These are phyloP conservation scores for Zygosaccharomyces lentus DNA, from an alignment of 805 yeast genomes.

Conservation along the genomic window DNA sequence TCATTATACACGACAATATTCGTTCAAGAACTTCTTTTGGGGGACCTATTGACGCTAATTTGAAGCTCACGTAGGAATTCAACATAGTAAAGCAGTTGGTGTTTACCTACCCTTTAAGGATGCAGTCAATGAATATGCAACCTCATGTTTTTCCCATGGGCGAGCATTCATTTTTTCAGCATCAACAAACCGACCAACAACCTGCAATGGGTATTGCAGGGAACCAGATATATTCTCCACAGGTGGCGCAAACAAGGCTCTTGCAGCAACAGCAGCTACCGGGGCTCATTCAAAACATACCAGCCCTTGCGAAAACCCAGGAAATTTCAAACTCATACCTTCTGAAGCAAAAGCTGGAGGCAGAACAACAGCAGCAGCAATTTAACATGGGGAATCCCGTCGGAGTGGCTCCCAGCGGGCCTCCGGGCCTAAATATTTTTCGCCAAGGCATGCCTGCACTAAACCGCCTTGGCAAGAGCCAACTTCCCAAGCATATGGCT, in stretches of 20 bases:
- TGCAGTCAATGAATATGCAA: conserved; percentile 31
- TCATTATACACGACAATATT: not conserved
- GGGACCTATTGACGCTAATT: not conserved
- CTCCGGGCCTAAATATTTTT: conserved; percentile 29
- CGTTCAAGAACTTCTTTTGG: not conserved
- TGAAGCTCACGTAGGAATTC: not conserved
- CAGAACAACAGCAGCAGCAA: conserved; percentile 22
- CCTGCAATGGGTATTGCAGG: conserved; percentile 26
- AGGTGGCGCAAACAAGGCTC: conserved; percentile 24
- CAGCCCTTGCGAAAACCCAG: conserved; percentile 15
- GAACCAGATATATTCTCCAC: conserved; percentile 31
- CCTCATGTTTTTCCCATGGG: conserved; percentile 29
- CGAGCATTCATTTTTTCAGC: conserved; percentile 28
- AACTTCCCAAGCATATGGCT: conserved; percentile 15
- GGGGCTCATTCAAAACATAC: conserved; percentile 15
- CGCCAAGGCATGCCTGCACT: conserved; percentile 24
- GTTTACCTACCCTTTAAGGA: not conserved
- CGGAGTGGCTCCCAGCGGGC: conserved; percentile 16
- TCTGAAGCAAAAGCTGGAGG: conserved; percentile 30
- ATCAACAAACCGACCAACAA: conserved; percentile 25
- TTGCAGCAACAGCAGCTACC: conserved; percentile 27
- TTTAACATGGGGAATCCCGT: conserved; percentile 14
- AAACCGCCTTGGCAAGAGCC: conserved; percentile 14
- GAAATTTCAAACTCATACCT: conserved; percentile 25
- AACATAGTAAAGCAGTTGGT: conserved; percentile 9